Conservation (phyloP, 2,329 filamentous ascomycete species). For the Fusarium scirpi region DNA sequence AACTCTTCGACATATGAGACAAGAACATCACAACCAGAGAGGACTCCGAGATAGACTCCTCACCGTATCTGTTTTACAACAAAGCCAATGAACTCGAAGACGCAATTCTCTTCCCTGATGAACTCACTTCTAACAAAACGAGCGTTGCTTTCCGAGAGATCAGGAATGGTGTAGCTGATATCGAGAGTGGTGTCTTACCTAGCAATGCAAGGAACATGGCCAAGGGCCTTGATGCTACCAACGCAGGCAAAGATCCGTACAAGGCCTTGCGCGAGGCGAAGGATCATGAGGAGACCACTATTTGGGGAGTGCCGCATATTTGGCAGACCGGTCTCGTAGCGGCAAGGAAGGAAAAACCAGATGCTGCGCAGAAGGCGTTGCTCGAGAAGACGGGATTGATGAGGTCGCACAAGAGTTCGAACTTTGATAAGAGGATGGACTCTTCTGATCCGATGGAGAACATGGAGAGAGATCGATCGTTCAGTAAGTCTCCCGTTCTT, state of each 20-base stretch:
- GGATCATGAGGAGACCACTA: conserved; percentile 21
- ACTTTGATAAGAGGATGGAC: conserved; percentile 11
- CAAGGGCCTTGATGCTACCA: conserved; percentile 29
- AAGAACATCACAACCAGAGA: conserved; percentile 8
- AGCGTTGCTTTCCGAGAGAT: conserved; percentile 41
- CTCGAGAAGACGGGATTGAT: conserved; percentile 25
- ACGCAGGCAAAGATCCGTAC: conserved; percentile 17
- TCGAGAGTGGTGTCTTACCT: conserved; percentile 32
- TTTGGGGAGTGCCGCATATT: conserved; percentile 41
- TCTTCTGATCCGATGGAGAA: conserved; percentile 32
- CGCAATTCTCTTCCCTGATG: conserved; percentile 45
- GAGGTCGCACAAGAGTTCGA: not conserved
- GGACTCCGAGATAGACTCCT: conserved; percentile 1
- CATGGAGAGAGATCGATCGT: conserved; percentile 45
- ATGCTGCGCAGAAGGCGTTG: conserved; percentile 2
- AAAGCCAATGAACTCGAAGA: conserved; percentile 43
- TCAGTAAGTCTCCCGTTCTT: conserved; percentile 20
- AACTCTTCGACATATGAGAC: conserved; percentile 21
- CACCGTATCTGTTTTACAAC: conserved; percentile 46
- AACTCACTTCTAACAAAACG: conserved; percentile 23
- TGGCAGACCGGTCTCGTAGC: conserved; percentile 42
- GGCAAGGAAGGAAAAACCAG: conserved; percentile 3
- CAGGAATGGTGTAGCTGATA: conserved; percentile 38
- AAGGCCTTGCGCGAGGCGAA: conserved; percentile 3
- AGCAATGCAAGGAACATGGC: conserved; percentile 16